phyloP scores from a whole-genome alignment of 192 early-diverging fungal species.

The Haplosporangium gracile region DNA sequence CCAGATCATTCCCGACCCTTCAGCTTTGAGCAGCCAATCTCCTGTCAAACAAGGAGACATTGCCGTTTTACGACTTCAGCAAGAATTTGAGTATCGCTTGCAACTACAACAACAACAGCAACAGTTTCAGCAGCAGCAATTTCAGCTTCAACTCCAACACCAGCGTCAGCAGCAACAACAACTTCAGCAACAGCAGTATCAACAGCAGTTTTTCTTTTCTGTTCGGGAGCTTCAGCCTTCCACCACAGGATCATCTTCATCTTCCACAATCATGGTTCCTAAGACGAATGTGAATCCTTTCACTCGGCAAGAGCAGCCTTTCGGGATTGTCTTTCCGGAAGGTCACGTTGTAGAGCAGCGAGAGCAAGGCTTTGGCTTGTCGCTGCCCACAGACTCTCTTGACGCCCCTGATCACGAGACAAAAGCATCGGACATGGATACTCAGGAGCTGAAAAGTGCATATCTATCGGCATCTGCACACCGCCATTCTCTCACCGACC shows the following conservation, averaged over 20 bases:
- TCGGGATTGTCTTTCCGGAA: background rate
- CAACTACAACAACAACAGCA: background rate
- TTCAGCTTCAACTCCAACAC: background rate
- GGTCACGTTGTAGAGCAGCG: background rate
- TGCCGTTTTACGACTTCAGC: slow-evolving; percentile 14
- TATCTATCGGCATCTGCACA: background rate
- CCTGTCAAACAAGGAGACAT: slow-evolving; percentile 2
- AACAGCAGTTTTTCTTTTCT: background rate
- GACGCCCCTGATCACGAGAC: background rate
- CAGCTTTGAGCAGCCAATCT: background rate
- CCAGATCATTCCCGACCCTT: background rate
- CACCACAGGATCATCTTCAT: background rate
- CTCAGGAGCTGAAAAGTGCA: background rate
- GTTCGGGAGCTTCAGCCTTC: background rate
- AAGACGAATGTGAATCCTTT: background rate
- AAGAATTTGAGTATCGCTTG: background rate
- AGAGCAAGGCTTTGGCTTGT: background rate
- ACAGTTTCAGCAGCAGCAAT: background rate
- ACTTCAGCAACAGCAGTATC: background rate
- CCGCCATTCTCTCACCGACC: background rate
- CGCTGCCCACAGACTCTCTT: background rate
- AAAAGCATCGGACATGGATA: background rate
- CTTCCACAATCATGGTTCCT: background rate
- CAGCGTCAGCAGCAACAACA: background rate
- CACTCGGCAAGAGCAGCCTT: background rate